Evolutionary conservation across 768 basidiomycete species (phyloP).

Genomic region (Podaxis sp.): DNA sequence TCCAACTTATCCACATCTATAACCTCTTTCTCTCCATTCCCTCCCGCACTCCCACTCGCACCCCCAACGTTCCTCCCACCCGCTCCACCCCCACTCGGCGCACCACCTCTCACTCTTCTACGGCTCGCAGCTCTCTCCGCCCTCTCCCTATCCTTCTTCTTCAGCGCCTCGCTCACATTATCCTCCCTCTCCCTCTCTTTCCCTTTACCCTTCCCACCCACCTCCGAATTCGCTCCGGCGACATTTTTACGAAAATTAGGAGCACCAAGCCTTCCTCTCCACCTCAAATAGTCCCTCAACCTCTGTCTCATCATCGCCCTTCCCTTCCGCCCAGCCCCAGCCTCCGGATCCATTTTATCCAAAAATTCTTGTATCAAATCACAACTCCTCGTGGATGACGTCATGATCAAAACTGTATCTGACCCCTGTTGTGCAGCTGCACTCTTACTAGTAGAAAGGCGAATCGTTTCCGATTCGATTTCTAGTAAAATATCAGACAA

Average conservation of each 20-base stretch:
- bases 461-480: conserved; percentile 81
- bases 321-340: conserved; percentile 62
- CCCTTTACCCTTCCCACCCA: conserved; percentile 22
- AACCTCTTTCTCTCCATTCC: conserved; percentile 18
- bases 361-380: conserved; percentile 79
- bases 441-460: conserved; percentile 44
- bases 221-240: conserved; percentile 13
- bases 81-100: conserved; percentile 30
- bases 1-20: conserved; percentile 46
- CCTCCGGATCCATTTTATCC: conserved; percentile 54
- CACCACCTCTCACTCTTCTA: conserved; percentile 77
- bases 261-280: conserved; percentile 59
- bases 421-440: conserved; percentile 46
- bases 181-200: conserved; percentile 28
- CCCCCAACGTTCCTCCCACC: conserved; percentile 17
- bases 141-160: conserved; percentile 69
- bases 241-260: background rate
- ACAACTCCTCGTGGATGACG: conserved; percentile 74
- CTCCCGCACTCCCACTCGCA: conserved; percentile 7
- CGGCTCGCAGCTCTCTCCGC: conserved; percentile 61
- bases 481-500: conserved; percentile 85
- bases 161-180: conserved; percentile 68
- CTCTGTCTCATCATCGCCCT: conserved; percentile 78
- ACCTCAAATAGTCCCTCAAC: conserved; percentile 71
- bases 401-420: conserved; percentile 87